Conservation (phyloP, 2,329 filamentous ascomycete species). For the Fusarium lyarnte region DNA sequence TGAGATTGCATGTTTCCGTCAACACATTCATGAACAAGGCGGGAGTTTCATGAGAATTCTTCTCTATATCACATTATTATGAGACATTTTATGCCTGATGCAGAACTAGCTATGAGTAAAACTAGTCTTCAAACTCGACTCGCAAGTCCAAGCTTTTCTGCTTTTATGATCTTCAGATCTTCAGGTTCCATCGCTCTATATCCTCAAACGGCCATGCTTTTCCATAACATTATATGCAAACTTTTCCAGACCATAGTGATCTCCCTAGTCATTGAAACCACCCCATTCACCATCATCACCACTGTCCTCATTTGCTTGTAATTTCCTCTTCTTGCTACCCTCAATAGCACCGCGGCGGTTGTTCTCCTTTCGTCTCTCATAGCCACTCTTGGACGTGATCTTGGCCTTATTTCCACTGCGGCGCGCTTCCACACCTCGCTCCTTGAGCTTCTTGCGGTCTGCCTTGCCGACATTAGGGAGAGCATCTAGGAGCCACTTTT, state of each 20-base stretch:
- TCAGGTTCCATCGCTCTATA: background rate
- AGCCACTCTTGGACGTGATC: constrained; percentile 87
- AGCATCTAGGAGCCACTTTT: constrained; percentile 88
- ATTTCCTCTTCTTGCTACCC: constrained; percentile 66
- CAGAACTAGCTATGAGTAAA: background rate
- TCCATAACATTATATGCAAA: background rate
- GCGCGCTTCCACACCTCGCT: constrained; percentile 80
- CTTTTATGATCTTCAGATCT: background rate
- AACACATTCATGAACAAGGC: constrained; percentile 16
- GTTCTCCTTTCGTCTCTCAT: constrained; percentile 74
- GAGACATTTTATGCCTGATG: constrained; percentile 8
- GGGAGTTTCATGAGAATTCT: background rate
- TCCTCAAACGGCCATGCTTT: background rate
- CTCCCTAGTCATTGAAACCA: constrained; percentile 53
- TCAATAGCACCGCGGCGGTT: constrained; percentile 71
- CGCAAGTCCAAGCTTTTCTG: constrained; percentile 4
- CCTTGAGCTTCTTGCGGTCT: constrained; percentile 83
- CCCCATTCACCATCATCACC: constrained; percentile 55
- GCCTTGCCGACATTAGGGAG: constrained; percentile 86
- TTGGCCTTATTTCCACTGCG: constrained; percentile 59
- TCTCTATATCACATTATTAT: background rate
- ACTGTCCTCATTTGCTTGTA: constrained; percentile 40
- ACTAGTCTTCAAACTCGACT: background rate
- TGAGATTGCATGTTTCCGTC: background rate
- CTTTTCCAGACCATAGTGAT: background rate